Percentiles rank a stretch among this genome's conserved stretches.
Conservation (phyloP, 495 filamentous ascomycete genomes). For the Penicillium simplicissimum region DNA sequence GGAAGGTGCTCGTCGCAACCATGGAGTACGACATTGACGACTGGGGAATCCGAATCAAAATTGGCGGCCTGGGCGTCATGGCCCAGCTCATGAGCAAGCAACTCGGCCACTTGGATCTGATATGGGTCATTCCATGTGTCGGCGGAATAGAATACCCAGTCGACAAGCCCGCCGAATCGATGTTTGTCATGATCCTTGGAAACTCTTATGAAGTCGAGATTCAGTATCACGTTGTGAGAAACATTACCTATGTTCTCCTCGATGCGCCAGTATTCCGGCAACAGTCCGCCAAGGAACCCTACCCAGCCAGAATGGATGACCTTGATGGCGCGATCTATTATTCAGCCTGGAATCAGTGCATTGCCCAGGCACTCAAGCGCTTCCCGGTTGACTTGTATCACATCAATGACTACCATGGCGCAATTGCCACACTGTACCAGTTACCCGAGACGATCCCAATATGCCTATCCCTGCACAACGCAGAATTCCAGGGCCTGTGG, state of each 20-base stretch:
- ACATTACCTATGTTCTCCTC: constrained; percentile 72
- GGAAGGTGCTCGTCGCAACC: constrained; percentile 65
- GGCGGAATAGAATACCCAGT: constrained; percentile 66
- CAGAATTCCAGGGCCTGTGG: constrained; percentile 75
- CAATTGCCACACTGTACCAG: constrained; percentile 69
- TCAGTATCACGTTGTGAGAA: constrained; percentile 64
- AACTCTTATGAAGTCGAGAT: constrained; percentile 64
- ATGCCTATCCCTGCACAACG: constrained; percentile 62
- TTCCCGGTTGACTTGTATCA: constrained; percentile 73
- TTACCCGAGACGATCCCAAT: constrained; percentile 58
- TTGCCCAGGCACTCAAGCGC: constrained; percentile 60
- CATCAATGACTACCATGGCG: constrained; percentile 81
- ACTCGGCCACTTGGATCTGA: constrained; percentile 64
- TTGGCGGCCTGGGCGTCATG: constrained; percentile 71
- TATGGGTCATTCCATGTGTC: constrained; percentile 78
- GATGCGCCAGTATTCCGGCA: constrained; percentile 72
- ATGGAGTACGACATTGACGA: constrained; percentile 77
- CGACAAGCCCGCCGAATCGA: constrained; percentile 60
- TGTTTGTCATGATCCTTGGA: constrained; percentile 65
- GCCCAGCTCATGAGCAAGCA: constrained; percentile 71
- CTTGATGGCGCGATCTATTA: constrained; percentile 72
- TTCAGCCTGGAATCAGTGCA: constrained; percentile 73
- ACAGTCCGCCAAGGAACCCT: constrained; percentile 66
- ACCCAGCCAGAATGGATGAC: constrained; percentile 74
- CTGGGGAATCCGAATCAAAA: constrained; percentile 72